These are phyloP conservation scores for Podila verticillata DNA, from an alignment of 192 early-diverging fungal genomes.

Conservation along the genomic window DNA sequence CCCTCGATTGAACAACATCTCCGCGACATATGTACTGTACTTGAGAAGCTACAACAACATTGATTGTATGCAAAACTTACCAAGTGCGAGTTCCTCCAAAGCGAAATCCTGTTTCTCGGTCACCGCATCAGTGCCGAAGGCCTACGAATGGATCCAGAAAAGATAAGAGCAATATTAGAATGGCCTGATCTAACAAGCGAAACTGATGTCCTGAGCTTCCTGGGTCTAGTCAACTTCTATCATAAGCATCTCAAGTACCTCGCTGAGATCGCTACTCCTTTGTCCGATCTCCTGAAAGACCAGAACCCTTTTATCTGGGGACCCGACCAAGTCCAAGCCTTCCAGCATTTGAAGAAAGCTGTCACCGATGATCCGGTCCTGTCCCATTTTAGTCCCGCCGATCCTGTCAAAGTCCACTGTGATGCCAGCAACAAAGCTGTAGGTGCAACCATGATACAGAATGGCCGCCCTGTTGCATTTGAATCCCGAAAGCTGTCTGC, in stretches of 20 bases:
- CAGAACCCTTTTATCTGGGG: conserved; percentile 25
- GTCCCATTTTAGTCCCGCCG: not conserved
- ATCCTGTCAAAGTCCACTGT: conserved; percentile 8
- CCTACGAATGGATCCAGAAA: not conserved
- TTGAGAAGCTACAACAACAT: conserved; percentile 18
- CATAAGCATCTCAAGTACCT: conserved; percentile 26
- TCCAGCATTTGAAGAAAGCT: conserved; percentile 4
- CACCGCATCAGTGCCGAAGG: conserved; percentile 8
- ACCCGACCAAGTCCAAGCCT: conserved; percentile 1
- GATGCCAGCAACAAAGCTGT: conserved; percentile 2
- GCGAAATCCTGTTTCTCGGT: conserved; percentile 25
- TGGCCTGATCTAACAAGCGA: conserved; percentile 12
- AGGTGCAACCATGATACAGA: conserved; percentile 7
- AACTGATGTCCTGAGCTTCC: conserved; percentile 27
- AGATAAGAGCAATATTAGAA: conserved; percentile 14
- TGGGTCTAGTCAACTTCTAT: conserved; percentile 51
- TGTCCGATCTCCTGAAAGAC: conserved; percentile 31
- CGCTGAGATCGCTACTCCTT: conserved; percentile 11
- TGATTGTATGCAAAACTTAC: conserved; percentile 11
- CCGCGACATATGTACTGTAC: conserved; percentile 10
- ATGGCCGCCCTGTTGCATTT: conserved; percentile 36
- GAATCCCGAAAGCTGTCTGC: not conserved
- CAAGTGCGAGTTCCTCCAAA: conserved; percentile 29
- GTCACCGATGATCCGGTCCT: conserved; percentile 13
- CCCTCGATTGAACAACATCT: conserved; percentile 27